Conservation (phyloP, 371 early-diverging fungal species). For the Sporodiniella umbellata region DNA sequence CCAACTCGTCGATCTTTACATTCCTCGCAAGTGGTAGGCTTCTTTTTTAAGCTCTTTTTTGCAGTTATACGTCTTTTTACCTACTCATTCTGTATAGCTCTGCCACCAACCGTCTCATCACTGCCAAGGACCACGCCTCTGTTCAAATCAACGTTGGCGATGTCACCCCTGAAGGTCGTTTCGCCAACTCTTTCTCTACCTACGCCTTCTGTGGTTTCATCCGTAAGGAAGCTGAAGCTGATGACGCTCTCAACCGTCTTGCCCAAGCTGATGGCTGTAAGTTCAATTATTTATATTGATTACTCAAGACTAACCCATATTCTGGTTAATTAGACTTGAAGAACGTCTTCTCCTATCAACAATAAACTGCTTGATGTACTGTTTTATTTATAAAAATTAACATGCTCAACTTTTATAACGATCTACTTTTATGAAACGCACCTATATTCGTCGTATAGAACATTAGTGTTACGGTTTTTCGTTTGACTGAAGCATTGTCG, state of each 20-base stretch:
- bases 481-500: no score
- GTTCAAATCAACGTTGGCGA: conserved; percentile 97
- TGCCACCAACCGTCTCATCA: conserved; percentile 54
- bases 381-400: background rate
- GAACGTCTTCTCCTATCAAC: conserved; percentile 53
- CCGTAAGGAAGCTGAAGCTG: conserved; percentile 88
- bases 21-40: conserved; percentile 91
- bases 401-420: background rate
- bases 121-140: conserved; percentile 93
- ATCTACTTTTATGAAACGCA: background rate
- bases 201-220: conserved; percentile 94
- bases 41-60: conserved; percentile 6
- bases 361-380: conserved; percentile 23
- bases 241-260: conserved; percentile 96
- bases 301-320: background rate
- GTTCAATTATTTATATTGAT: conserved; percentile 6
- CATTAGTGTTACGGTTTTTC: no score
- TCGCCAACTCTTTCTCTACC: conserved; percentile 77
- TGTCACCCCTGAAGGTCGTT: conserved; percentile 86
- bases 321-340: conserved; percentile 37
- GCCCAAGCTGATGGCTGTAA: conserved; percentile 85
- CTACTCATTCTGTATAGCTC: conserved; percentile 27
- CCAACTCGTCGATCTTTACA: conserved; percentile 87
- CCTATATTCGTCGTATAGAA: no score
- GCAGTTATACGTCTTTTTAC: background rate